Conservation (phyloP, 768 basidiomycete genomes). For the Rhodocollybia butyracea region DNA sequence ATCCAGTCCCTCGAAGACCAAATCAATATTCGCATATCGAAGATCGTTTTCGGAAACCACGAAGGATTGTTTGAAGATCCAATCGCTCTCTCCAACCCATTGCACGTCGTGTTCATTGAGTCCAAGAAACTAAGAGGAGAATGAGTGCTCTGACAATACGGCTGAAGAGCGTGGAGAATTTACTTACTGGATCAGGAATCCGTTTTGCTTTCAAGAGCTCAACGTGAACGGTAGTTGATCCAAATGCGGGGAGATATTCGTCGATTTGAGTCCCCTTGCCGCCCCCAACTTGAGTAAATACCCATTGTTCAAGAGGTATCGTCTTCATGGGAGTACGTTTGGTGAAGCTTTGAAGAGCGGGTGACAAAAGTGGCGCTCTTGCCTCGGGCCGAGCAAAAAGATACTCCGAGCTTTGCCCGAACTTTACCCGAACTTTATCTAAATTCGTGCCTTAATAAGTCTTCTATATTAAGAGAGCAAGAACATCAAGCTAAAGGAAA, state of each 20-base stretch:
- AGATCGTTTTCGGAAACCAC: slow-evolving; percentile 45
- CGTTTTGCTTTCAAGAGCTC: slow-evolving; percentile 70
- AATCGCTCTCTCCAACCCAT: slow-evolving; percentile 87
- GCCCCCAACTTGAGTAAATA: slow-evolving; percentile 64
- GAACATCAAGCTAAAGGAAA: slow-evolving; percentile 30
- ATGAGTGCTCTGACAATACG: not conserved
- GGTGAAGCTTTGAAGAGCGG: not conserved
- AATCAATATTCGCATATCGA: slow-evolving; percentile 49
- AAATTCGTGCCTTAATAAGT: no score
- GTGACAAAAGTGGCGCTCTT: not conserved
- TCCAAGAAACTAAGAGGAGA: slow-evolving; percentile 55
- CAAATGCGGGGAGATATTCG: slow-evolving; percentile 67
- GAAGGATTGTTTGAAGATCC: slow-evolving; percentile 78
- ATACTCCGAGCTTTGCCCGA: not conserved
- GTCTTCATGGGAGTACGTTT: not conserved
- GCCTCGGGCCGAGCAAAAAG: not conserved
- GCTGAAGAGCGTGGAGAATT: not conserved
- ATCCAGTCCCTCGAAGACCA: slow-evolving; percentile 90
- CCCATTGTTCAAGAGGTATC: slow-evolving; percentile 42
- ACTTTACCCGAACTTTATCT: not conserved
- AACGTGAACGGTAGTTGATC: slow-evolving; percentile 87
- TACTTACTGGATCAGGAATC: slow-evolving; percentile 82
- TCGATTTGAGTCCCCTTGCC: slow-evolving; percentile 53
- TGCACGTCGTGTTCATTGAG: slow-evolving; percentile 89
- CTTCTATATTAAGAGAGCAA: not conserved